Base-by-base conservation (phyloP, 2,329 filamentous ascomycete species). In the Neonectria sp. region DNA sequence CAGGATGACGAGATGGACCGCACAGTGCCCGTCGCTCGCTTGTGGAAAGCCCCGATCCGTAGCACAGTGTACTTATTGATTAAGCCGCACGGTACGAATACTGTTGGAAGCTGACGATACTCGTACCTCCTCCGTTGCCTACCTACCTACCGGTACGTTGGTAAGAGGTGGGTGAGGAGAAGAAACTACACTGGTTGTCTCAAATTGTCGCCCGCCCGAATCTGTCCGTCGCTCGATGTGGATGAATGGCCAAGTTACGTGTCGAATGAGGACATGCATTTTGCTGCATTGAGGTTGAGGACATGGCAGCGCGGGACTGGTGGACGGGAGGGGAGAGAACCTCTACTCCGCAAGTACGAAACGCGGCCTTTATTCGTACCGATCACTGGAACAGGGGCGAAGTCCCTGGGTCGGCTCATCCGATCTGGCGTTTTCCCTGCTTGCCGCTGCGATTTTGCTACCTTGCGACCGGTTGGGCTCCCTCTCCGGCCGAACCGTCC, bases 1-100 rank as follows among this genome's bases (percentile, higher is more conserved):
- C 27, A 35, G 63, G 24, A 51, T 43, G 48, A 59, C 51, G 29
- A 67, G 48, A 59, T 55, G 55, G 51, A 48, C 65, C 65, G 65
- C 60, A 67, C 65, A 67, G 60, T 67, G 60, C 33, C 65, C 65
- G 63, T 40, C 7, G 45, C 37, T 52, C 52, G 29, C 24, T 25
- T 46, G 43, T 7, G n/a, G 5, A 51, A 56, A 46, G 17, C n/a
- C 33, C 27, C n/a, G 12, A 45, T 21, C 33, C 27, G 33, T 9
- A 49, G 29, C 8, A 51, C 46, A 46, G 60, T 40, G 37, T 35
- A 9, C 2, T 21, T 4, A n/a, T 6, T 3, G 5, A 11, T 31
- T 27, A 21, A 21, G 24, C 35, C 27, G 27, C 57, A 65, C 62
- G 17, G 56, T 55, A 37, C 37, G n/a, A 27, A 51, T 55, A 56